Base-by-base conservation (phyloP, 2,329 filamentous ascomycete species). In the Phyllosticta citribraziliensis region DNA sequence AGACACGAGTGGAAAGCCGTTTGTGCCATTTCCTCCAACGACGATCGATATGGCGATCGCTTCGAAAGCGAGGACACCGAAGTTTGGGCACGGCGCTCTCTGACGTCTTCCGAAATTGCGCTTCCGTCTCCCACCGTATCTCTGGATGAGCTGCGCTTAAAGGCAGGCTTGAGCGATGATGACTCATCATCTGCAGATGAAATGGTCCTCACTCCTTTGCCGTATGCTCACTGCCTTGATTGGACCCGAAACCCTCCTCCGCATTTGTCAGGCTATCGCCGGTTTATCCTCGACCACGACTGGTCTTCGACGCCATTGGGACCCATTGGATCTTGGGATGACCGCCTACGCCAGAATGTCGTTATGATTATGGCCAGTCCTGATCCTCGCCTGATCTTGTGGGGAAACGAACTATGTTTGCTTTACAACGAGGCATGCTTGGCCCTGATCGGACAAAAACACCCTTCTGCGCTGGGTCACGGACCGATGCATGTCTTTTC, bases 271-370 rank as follows among this genome's bases (percentile, higher is more conserved):
- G 24, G 19, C 11, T 62, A 62, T 19, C 25, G 25, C 19, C 52
- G 25, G 22, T 62, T 62, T 30, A 54, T 62, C 12, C 51, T 58
- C 3, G 12, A 55, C 22, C 52, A 62, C 17, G 84, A 91, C 70
- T 94, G 89, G 89, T 80, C 81, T 1, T 76, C 80, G 0, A 93
- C 89, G 1, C 76, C 84, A 3, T 77, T 93, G 1, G 89, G 89
- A 0, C 85, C 88, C 0, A 88, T 93, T 50, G 82, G 85, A 62
- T 71, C 78, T 20, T 94, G 89, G 88, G 73, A 81, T 1, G 72
- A 81, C 24, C 87, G 90, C 65, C 74, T 93, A 58, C 82, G 89
- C 58, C 83, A 83, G 65, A 87, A 91, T 81, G 84, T 87, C 30
- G 91, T 91, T 69, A 75, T 91, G 58, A 82, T 92, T 64, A 89